Base-by-base conservation (phyloP, 176 grass and related monocot genomes). In the Tillandsia leiboldiana region DNA sequence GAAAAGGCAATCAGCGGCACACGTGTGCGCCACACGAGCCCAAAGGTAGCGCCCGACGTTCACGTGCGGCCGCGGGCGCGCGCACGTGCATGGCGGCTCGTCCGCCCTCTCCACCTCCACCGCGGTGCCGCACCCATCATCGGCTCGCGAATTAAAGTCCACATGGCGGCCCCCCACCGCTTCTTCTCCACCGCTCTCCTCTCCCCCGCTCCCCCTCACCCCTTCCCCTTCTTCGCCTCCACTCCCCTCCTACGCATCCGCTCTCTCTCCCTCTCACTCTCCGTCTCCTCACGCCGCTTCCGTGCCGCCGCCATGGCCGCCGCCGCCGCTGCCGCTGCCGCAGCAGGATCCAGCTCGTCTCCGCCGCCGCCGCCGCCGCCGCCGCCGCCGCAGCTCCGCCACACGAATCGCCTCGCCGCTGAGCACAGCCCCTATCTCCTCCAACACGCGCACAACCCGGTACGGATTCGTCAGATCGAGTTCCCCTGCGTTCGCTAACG, bases 401-500 rank as follows among this genome's bases (percentile, higher is more conserved):
- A 74, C 73, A 67, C 83, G 1, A 96, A 96, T 79, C 88, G 93
- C 75, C 88, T 96, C 47, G 93, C 86, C 23, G 80, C 88, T 67
- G 88, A 90, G 83, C 93, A 96, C 81, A 96, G 93, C 79, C 89
- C 93, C 11, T 96, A 96, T 83, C 86, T 96, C 49, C 93, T 96
- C 26, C 93, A 96, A 87, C 93, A 96, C 73, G 93, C 93, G 49
- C 78, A 92, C 76, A 96, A 96, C 70, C 89, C 93, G 83, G 93
- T 96, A 73, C 26, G 48, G 69, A 74, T 3, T 63, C 1, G 2
- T 2, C 13, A 0, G 50, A 7, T 14, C 51, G 20, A 3, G n/a
- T 2, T n/a, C n/a, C 3, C 8, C 15, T 62, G 2, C 14, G 12
- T 48, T 57, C 4, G 9, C 0, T 50, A 50, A n/a, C 5, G 49